These are phyloP conservation scores for Albugo candida DNA, from an alignment of 352 stramenopile genomes.

Conservation along the genomic window DNA sequence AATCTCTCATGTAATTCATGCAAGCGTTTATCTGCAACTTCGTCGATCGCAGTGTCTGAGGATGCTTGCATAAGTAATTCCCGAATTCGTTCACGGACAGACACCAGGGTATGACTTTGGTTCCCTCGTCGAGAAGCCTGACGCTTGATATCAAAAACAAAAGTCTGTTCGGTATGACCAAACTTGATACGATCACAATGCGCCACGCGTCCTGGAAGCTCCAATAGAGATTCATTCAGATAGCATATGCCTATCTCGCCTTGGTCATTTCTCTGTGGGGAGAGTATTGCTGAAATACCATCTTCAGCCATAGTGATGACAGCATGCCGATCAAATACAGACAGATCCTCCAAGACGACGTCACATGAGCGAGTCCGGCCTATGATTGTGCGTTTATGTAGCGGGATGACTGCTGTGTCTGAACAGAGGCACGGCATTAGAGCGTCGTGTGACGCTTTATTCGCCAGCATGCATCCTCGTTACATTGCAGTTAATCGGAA, in stretches of 20 bases:
- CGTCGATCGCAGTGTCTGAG: too few species aligned
- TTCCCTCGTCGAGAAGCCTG: too few species aligned
- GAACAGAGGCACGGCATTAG: too few species aligned
- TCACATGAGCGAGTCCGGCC: slow-evolving; percentile 29
- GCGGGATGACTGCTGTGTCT: too few species aligned
- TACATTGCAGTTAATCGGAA: too few species aligned
- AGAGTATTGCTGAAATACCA: slow-evolving; percentile 18
- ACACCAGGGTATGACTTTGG: too few species aligned
- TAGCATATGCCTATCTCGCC: slow-evolving; percentile 17
- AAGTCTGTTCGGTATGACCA: slow-evolving; percentile 17
- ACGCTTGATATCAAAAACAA: slow-evolving; percentile 19
- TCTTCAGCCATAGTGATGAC: slow-evolving; percentile 23
- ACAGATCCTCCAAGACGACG: slow-evolving; percentile 19
- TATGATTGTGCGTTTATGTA: slow-evolving; percentile 13
- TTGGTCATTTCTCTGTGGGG: slow-evolving; percentile 16
- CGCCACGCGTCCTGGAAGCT: slow-evolving; percentile 22
- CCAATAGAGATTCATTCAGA: slow-evolving; percentile 18
- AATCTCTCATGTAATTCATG: too few species aligned
- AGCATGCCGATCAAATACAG: slow-evolving; percentile 34
- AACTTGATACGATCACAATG: slow-evolving; percentile 46
- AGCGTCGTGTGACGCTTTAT: too few species aligned
- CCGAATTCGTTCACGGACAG: too few species aligned
- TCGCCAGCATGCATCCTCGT: too few species aligned
- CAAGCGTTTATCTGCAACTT: too few species aligned
- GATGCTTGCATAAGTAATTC: too few species aligned